Conservation (phyloP, 2,329 filamentous ascomycete genomes). For the Phaeosphaeriaceae sp. region DNA sequence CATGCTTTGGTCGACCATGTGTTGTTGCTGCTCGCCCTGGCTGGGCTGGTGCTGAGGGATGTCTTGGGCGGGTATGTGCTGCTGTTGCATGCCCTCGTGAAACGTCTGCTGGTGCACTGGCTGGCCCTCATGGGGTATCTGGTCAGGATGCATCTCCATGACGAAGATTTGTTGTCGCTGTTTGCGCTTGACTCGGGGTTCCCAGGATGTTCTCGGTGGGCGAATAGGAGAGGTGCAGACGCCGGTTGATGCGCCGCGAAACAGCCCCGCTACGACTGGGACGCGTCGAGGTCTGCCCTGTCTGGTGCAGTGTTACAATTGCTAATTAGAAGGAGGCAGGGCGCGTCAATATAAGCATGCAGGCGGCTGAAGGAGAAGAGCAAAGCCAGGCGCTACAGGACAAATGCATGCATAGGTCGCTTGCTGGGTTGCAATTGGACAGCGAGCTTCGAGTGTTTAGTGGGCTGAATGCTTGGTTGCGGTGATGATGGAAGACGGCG, state of each 20-base stretch:
- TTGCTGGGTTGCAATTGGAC: background rate
- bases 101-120: background rate
- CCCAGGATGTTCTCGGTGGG: conserved; percentile 22
- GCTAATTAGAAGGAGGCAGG: conserved; percentile 11
- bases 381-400: background rate
- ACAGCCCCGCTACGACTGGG: conserved; percentile 35
- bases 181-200: conserved; percentile 19
- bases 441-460: background rate
- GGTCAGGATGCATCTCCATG: conserved; percentile 33
- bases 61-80: conserved; percentile 1
- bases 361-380: background rate
- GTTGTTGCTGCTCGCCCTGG: conserved; percentile 1
- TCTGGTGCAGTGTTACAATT: conserved; percentile 1
- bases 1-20: background rate
- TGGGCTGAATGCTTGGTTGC: background rate
- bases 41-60: background rate
- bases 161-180: conserved; percentile 18
- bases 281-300: conserved; percentile 38
- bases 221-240: conserved; percentile 35
- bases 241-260: conserved; percentile 28
- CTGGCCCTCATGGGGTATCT: conserved; percentile 1
- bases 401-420: background rate
- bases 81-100: background rate
- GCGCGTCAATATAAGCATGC: background rate
- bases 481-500: background rate